These are phyloP conservation scores for Plenodomus biglobosus DNA, from an alignment of 2,329 filamentous ascomycete genomes.

Conservation along the genomic window DNA sequence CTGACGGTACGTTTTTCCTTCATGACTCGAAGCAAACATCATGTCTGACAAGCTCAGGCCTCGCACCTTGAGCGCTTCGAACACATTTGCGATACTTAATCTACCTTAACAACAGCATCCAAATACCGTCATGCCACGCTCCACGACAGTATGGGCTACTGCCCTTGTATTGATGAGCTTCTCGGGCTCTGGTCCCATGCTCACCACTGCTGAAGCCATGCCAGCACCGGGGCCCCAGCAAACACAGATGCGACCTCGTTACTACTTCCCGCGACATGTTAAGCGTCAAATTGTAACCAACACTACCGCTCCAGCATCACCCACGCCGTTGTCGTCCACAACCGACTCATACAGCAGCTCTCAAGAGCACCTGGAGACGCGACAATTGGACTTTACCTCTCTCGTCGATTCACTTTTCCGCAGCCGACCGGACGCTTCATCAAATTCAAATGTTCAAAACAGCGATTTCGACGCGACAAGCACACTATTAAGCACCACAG, in stretches of 20 bases:
- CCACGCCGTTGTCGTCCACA: constrained; percentile 21
- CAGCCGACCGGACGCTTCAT: constrained; percentile 17
- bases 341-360: constrained; percentile 23
- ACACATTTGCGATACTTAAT: constrained; percentile 31
- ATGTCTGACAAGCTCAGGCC: constrained; percentile 20
- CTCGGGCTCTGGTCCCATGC: constrained; percentile 49
- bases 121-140: constrained; percentile 48
- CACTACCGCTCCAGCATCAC: constrained; percentile 31
- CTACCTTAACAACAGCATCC: constrained; percentile 28
- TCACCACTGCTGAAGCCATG: constrained; percentile 53
- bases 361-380: constrained; percentile 17
- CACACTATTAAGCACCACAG: constrained; percentile 17
- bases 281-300: constrained; percentile 48
- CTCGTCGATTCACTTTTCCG: constrained; percentile 32
- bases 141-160: constrained; percentile 50
- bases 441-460: constrained; percentile 8
- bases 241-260: constrained; percentile 43
- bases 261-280: constrained; percentile 53
- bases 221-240: constrained; percentile 46
- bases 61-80: constrained; percentile 17
- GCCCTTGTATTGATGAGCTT: constrained; percentile 48
- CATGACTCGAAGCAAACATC: constrained; percentile 2
- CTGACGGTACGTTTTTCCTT: constrained; percentile 39
- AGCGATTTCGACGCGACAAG: constrained; percentile 14
- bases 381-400: constrained; percentile 29